A percentile compares a stretch with the other conserved stretches of the same genome.
Evolutionary conservation across 306 rosid species (phyloP).

Genomic region (Astragalus glycyphyllos): DNA sequence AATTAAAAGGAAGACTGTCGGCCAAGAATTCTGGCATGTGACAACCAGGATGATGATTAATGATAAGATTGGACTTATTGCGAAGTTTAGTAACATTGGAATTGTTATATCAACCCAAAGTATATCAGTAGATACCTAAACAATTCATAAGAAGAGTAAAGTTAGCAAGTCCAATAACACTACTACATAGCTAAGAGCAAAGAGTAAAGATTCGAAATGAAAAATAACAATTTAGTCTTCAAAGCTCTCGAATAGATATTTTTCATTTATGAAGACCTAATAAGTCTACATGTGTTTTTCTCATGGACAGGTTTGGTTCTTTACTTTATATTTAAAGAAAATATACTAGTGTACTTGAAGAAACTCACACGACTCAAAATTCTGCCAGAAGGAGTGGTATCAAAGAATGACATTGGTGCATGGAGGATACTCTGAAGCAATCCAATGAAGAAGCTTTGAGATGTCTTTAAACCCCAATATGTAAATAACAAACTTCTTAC

Average conservation of each 20-base stretch:
- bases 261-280: too few relatives aligned
- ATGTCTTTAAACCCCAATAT: slow-evolving; percentile 70
- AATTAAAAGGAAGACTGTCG: slow-evolving; percentile 70
- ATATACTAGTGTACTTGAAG: neutral
- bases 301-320: too few relatives aligned
- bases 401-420: slow-evolving; percentile 95
- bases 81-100: slow-evolving; percentile 59
- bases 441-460: slow-evolving; percentile 69
- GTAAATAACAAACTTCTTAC: slow-evolving; percentile 53
- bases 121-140: slow-evolving; percentile 83
- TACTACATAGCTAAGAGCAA: too few relatives aligned
- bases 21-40: slow-evolving; percentile 81
- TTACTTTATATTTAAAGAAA: too few relatives aligned
- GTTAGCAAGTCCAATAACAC: slow-evolving; percentile 13
- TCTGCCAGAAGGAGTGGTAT: slow-evolving; percentile 95
- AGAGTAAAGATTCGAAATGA: too few relatives aligned
- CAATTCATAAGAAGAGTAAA: slow-evolving; percentile 28
- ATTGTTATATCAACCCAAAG: slow-evolving; percentile 67
- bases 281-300: neutral
- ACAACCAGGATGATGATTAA: slow-evolving; percentile 59
- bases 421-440: slow-evolving; percentile 69
- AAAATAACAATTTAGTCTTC: too few relatives aligned
- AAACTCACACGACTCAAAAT: slow-evolving; percentile 81
- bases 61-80: slow-evolving; percentile 55
- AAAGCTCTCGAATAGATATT: too few relatives aligned